Percentiles rank a stretch among this genome's conserved stretches.
These are phyloP conservation scores for Macaranga tanarius DNA, from an alignment of 441 rosid genomes.

Conservation along the genomic window DNA sequence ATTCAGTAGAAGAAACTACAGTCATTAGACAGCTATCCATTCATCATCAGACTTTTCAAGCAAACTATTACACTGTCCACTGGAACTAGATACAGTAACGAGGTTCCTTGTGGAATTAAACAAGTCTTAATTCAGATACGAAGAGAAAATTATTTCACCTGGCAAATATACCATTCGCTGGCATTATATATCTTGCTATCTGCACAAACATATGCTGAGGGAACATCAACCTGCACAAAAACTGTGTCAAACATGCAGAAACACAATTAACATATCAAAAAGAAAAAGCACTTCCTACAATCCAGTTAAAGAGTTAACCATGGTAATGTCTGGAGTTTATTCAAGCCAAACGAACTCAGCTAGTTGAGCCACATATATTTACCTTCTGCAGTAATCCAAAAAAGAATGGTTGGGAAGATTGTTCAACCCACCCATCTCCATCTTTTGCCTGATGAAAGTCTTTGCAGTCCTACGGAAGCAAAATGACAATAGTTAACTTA, in stretches of 20 bases:
- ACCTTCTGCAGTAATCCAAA: constrained; percentile 93
- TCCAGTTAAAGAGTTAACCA: neutral
- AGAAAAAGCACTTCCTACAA: neutral
- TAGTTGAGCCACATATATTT: constrained; percentile 2
- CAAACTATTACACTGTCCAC: neutral
- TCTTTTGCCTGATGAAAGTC: constrained; percentile 94
- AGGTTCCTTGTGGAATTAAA: neutral
- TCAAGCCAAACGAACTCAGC: constrained; percentile 11
- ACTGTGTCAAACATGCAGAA: constrained; percentile 13
- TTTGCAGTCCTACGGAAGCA: constrained; percentile 72
- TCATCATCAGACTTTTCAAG: neutral
- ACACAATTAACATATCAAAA: neutral
- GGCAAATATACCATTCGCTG: constrained; percentile 93
- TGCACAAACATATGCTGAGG: constrained; percentile 82
- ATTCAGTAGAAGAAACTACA: neutral
- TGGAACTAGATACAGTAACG: neutral
- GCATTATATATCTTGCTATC: constrained; percentile 89
- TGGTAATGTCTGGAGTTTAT: neutral
- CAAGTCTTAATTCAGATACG: neutral
- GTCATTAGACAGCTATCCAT: neutral
- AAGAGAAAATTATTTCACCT: constrained; percentile 48
- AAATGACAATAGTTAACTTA: constrained; percentile 19
- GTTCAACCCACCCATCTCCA: constrained; percentile 99
- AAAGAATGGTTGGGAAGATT: constrained; percentile 68
- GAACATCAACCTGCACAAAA: constrained; percentile 68